Conservation (phyloP, 2,329 filamentous ascomycete species). For the Cladophialophora immunda region DNA sequence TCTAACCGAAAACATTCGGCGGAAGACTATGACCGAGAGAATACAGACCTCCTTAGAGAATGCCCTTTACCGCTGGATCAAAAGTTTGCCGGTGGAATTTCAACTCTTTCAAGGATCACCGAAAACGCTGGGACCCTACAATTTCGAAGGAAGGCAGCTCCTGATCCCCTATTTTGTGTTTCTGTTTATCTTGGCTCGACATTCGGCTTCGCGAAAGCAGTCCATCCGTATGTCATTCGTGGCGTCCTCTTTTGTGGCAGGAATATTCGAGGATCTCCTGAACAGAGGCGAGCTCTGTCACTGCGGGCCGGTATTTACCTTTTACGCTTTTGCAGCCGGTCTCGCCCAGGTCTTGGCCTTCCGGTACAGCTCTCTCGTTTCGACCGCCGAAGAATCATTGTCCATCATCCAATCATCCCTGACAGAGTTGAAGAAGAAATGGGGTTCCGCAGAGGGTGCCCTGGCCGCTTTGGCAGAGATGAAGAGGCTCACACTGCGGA, state of each 20-base stretch:
- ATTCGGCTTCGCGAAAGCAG: slow-evolving; percentile 44
- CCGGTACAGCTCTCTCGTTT: slow-evolving; percentile 7
- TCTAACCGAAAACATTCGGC: slow-evolving; percentile 36
- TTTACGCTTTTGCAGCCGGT: slow-evolving; percentile 28
- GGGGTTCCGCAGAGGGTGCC: slow-evolving; percentile 26
- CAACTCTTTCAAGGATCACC: slow-evolving; percentile 27
- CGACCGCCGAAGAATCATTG: slow-evolving; percentile 19
- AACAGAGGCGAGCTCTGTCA: slow-evolving; percentile 47
- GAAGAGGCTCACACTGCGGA: slow-evolving; percentile 13
- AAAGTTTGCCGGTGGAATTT: slow-evolving; percentile 35
- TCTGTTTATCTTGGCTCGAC: slow-evolving; percentile 44
- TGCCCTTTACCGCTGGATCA: slow-evolving; percentile 27
- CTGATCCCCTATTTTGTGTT: slow-evolving; percentile 32
- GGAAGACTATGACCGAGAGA: slow-evolving; percentile 6
- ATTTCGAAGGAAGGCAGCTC: slow-evolving; percentile 30
- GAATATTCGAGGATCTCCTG: slow-evolving; percentile 54
- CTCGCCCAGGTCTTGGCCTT: slow-evolving; percentile 21
- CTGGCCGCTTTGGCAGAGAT: slow-evolving; percentile 18
- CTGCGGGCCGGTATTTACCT: slow-evolving; percentile 26
- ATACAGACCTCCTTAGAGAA: slow-evolving; percentile 17
- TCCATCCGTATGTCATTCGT: slow-evolving; percentile 50
- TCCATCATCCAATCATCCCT: slow-evolving; percentile 21
- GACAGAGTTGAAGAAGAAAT: slow-evolving; percentile 19
- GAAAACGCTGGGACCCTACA: slow-evolving; percentile 18
- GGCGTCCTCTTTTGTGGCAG: slow-evolving; percentile 53